Base-by-base conservation (phyloP, 1,139 yeast genomes). In the Lodderomyces parapsilosis region DNA sequence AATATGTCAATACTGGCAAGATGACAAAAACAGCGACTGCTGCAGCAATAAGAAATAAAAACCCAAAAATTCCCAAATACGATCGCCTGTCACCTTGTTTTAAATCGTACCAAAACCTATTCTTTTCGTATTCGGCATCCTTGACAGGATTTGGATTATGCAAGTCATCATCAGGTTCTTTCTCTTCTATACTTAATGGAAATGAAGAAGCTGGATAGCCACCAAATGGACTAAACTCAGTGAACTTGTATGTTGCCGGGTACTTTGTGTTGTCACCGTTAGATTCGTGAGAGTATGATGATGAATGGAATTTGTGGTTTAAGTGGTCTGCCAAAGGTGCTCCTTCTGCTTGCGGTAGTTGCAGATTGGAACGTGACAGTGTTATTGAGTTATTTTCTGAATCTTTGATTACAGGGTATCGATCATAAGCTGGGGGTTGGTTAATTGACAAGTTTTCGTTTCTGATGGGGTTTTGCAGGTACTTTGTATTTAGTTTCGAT, bases 81-180 rank as follows among this genome's bases (percentile, higher is more conserved):
- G 87, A 78, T 53, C 80, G 67, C 54, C 60, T 72, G 57, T 83
- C 88, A 76, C 83, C 69, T 49, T 74, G 62, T 59, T 80, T 78
- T 63, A 83, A 63, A 59, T 84, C 90, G 49, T 77, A 61, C 50
- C 70, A 55, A 54, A 83, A 78, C 51, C 89, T 64, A 55, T 81
- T 75, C 50, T 78, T 81, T 53, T 87, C 95, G 55, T 83, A 79
- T 48, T 81, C 77, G 20, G 95, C 96, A 62, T 90, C 97, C 37
- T 80, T 82, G 33, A 89, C 84, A 8, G 96, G 96, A 60, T 90
- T 96, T 1, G 97, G 97, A 62, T 90, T 90, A 64, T 90, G 97
- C 50, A 91, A 62, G 58, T 88, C 88, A 60, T 90, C 97, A 65
- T 90, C 97, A 2, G 88, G 84, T 63, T 90, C 97, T 62, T 87